phyloP scores from a whole-genome alignment of 2,329 filamentous ascomycete genomes.

The Ascochyta koolunga region DNA sequence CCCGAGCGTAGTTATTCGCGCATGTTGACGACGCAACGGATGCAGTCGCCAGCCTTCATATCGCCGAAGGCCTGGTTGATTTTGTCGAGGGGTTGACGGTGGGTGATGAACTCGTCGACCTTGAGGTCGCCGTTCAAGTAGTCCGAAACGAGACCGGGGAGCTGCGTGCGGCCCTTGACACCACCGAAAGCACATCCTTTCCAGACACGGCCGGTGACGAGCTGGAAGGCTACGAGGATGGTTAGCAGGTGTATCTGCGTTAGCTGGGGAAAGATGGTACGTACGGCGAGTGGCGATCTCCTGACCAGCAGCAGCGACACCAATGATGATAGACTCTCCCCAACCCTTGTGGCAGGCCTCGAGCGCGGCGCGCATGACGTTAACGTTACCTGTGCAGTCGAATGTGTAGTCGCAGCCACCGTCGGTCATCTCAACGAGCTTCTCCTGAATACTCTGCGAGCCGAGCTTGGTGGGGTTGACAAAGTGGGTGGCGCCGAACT shows the following conservation, averaged over 20 bases:
- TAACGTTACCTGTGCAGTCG: constrained; percentile 97
- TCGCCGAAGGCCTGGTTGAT: constrained; percentile 91
- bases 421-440: constrained; percentile 96
- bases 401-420: constrained; percentile 99
- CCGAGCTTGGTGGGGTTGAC: constrained; percentile 79
- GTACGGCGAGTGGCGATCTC: constrained; percentile 92
- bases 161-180: constrained; percentile 95
- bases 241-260: constrained; percentile 11
- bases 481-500: constrained; percentile 97
- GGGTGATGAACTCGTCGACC: constrained; percentile 99
- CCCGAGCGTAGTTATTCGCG: constrained; percentile 35
- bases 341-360: constrained; percentile 99
- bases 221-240: constrained; percentile 78
- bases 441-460: constrained; percentile 81
- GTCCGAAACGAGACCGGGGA: constrained; percentile 84
- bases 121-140: constrained; percentile 90
- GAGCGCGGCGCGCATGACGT: constrained; percentile 92
- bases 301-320: constrained; percentile 93
- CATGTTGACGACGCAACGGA: constrained; percentile 87
- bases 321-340: constrained; percentile 97
- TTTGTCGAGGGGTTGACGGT: constrained; percentile 79
- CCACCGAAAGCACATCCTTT: constrained; percentile 97
- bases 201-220: constrained; percentile 97
- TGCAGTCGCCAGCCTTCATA: constrained; percentile 97
- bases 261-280: constrained; percentile 47